Conservation (phyloP, 179 eudicot species). For the Beta macrorhiza region DNA sequence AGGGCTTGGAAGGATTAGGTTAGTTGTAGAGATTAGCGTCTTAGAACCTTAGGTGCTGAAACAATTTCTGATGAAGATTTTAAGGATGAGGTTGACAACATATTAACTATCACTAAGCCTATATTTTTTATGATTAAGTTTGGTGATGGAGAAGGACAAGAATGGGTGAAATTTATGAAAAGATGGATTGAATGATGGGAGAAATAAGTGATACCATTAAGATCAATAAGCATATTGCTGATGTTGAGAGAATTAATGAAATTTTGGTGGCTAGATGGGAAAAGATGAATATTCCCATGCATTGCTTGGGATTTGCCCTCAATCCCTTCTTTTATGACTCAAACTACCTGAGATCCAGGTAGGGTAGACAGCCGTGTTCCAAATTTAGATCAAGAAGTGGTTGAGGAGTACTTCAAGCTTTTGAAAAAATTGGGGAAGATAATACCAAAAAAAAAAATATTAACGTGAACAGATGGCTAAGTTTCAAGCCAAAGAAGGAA, state of each 20-base stretch:
- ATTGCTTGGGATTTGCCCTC: background rate
- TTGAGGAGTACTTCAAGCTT: background rate
- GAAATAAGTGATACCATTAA: background rate
- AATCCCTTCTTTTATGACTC: background rate
- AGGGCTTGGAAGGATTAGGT: slow-evolving; percentile 9
- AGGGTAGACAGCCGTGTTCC: background rate
- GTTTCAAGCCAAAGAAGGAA: background rate
- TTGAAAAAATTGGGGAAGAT: no score
- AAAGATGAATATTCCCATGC: background rate
- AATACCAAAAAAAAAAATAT: background rate
- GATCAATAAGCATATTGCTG: background rate
- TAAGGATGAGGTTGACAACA: background rate
- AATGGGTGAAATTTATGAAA: slow-evolving; percentile 1
- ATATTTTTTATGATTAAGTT: background rate
- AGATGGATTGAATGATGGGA: background rate
- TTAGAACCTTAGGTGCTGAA: background rate
- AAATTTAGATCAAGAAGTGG: background rate
- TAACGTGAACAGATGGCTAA: background rate
- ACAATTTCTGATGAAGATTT: background rate
- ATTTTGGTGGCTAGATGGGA: background rate
- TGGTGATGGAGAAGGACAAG: background rate
- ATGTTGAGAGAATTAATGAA: background rate
- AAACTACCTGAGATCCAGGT: background rate
- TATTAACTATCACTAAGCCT: background rate
- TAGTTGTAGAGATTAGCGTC: background rate